phyloP scores from a whole-genome alignment of 345 rosid species.

The Cardiospermum halicacabum region DNA sequence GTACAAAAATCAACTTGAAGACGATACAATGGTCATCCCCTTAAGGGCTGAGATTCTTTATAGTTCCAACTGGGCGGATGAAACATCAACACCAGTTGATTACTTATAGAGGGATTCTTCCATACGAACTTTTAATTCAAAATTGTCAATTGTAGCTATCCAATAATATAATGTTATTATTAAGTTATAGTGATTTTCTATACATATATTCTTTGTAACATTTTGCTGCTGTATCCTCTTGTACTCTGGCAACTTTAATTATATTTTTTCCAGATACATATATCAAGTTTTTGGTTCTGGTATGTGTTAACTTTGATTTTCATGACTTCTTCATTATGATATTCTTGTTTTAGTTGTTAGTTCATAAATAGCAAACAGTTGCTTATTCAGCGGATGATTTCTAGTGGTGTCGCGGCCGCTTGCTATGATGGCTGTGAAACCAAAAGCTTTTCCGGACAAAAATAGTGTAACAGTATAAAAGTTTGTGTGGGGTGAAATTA shows the following conservation, averaged over 20 bases:
- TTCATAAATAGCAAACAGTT: too few species aligned
- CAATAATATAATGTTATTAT: constrained; percentile 25
- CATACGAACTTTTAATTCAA: constrained; percentile 16
- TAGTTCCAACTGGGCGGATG: constrained; percentile 1
- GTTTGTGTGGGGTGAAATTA: too few species aligned
- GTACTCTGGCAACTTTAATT: background rate
- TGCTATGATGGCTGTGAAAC: too few species aligned
- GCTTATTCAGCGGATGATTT: too few species aligned
- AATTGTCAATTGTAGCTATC: constrained; percentile 14
- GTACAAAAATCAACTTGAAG: background rate
- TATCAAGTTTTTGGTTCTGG: background rate
- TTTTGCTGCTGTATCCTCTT: background rate
- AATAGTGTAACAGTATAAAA: too few species aligned
- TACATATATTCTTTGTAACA: constrained; percentile 24
- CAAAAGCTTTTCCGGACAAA: too few species aligned
- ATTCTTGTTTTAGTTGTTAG: too few species aligned
- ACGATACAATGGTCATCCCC: background rate
- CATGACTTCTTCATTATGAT: too few species aligned
- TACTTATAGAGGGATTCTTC: constrained; percentile 11
- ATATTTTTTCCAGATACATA: too few species aligned
- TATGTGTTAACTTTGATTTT: too few species aligned
- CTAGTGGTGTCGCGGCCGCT: too few species aligned
- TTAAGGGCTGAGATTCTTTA: background rate
- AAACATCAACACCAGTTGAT: constrained; percentile 1
- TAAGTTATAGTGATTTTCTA: constrained; percentile 12